Conservation (phyloP, 2,329 filamentous ascomycete species). For the Epichloe amarillans region DNA sequence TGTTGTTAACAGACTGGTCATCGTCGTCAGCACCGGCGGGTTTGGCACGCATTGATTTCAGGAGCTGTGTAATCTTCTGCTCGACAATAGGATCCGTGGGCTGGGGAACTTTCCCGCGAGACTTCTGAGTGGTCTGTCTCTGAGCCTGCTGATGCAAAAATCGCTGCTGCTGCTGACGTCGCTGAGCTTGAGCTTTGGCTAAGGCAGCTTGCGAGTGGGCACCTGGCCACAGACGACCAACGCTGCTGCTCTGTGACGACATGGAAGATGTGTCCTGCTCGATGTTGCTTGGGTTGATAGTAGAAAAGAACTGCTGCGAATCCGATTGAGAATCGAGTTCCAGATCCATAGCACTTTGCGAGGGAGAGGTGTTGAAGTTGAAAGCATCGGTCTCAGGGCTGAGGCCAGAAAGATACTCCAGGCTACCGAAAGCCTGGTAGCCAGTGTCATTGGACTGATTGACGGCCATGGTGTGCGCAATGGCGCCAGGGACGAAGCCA, state of each 20-base stretch:
- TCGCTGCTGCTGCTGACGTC: constrained; percentile 52
- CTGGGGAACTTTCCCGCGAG: constrained; percentile 36
- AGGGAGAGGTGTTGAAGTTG: constrained; percentile 58
- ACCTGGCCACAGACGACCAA: constrained; percentile 76
- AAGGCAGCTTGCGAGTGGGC: constrained; percentile 85
- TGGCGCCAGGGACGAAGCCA: constrained; percentile 72
- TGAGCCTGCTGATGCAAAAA: constrained; percentile 28
- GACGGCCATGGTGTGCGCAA: constrained; percentile 67
- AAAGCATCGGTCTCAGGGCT: constrained; percentile 53
- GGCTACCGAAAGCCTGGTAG: constrained; percentile 34
- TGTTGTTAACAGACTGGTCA: constrained; percentile 39
- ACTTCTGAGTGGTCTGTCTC: constrained; percentile 35
- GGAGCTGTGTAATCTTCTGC: constrained; percentile 83
- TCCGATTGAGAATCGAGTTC: constrained; percentile 31
- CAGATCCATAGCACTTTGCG: constrained; percentile 52
- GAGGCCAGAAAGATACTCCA: constrained; percentile 41
- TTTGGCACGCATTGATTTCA: constrained; percentile 84
- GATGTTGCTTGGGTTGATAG: constrained; percentile 61
- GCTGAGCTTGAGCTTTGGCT: constrained; percentile 58
- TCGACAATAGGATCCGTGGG: constrained; percentile 61
- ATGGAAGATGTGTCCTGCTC: constrained; percentile 41
- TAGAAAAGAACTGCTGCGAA: constrained; percentile 52
- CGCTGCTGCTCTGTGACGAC: constrained; percentile 37
- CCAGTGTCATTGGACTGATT: constrained; percentile 48
- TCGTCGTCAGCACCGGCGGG: constrained; percentile 36